Conservation (phyloP, 208 protist genomes). For the Angomonas desouzai region DNA sequence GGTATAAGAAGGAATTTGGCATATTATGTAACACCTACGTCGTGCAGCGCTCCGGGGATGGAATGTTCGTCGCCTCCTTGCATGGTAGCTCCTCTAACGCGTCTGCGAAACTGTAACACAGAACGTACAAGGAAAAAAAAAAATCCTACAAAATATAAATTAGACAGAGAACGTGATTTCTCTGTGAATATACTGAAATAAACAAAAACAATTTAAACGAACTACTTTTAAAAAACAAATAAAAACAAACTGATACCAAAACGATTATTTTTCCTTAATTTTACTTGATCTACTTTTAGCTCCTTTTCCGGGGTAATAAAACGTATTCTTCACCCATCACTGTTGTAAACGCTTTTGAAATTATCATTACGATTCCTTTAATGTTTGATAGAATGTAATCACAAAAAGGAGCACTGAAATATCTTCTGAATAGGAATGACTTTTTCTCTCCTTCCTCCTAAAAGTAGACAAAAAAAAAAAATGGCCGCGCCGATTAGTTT, state of each 20-base stretch:
- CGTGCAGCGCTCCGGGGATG: constrained; percentile 40
- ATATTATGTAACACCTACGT: constrained; percentile 51
- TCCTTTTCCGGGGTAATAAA: not conserved
- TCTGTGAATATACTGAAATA: constrained; percentile 6
- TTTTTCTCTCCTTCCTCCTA: no score
- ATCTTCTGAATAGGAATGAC: not conserved
- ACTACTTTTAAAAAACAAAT: no score
- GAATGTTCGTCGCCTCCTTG: constrained; percentile 48
- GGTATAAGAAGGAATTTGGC: constrained; percentile 52
- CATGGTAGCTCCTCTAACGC: not conserved
- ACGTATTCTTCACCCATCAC: not conserved
- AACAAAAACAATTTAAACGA: not conserved
- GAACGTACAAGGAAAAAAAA: constrained; percentile 7
- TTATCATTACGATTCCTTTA: not conserved
- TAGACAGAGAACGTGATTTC: no score
- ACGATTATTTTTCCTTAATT: constrained; percentile 4
- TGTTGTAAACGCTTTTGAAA: not conserved
- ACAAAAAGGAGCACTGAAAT: no score
- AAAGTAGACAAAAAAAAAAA: not conserved
- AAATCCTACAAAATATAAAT: no score
- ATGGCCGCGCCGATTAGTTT: not conserved
- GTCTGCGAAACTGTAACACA: constrained; percentile 1
- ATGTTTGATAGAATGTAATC: not conserved
- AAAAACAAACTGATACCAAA: no score
- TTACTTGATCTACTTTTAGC: not conserved